A percentile compares a stretch with the other conserved stretches of the same genome.
Evolutionary conservation across 345 rosid species (phyloP).

Genomic region (Dovyalis caffra): DNA sequence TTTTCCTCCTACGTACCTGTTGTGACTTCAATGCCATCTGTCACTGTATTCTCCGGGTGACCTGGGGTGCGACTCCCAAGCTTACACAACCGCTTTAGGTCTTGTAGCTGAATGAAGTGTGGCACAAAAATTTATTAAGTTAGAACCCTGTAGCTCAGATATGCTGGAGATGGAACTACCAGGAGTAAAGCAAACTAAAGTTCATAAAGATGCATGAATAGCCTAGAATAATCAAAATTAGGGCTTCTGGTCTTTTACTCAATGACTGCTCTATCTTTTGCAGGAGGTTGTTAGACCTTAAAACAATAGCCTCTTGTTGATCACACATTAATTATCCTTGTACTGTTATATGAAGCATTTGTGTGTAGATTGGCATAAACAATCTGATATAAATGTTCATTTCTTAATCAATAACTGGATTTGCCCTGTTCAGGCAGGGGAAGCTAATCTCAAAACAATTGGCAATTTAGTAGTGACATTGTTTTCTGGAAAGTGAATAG

Average conservation of each 20-base stretch:
- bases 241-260: neutral
- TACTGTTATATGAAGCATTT: neutral
- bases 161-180: neutral
- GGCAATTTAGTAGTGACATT: no score
- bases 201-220: neutral
- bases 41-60: conserved; percentile 38
- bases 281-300: no score
- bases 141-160: neutral
- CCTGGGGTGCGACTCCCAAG: conserved; percentile 41
- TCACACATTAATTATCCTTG: no score
- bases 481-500: no score
- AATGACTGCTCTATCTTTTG: no score
- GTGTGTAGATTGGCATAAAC: neutral
- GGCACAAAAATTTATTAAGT: neutral
- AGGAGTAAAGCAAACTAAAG: neutral
- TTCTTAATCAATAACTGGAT: neutral
- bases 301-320: no score
- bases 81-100: conserved; percentile 31
- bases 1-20: conserved; percentile 14
- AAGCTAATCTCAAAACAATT: neutral
- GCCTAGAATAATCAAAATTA: neutral
- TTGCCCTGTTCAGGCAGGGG: neutral
- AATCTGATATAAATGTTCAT: neutral
- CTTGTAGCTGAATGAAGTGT: conserved; percentile 24
- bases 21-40: conserved; percentile 44